Percentiles rank a stretch among this genome's conserved stretches.
Conservation (phyloP, 768 basidiomycete genomes). For the Lactarius hengduanensis region DNA sequence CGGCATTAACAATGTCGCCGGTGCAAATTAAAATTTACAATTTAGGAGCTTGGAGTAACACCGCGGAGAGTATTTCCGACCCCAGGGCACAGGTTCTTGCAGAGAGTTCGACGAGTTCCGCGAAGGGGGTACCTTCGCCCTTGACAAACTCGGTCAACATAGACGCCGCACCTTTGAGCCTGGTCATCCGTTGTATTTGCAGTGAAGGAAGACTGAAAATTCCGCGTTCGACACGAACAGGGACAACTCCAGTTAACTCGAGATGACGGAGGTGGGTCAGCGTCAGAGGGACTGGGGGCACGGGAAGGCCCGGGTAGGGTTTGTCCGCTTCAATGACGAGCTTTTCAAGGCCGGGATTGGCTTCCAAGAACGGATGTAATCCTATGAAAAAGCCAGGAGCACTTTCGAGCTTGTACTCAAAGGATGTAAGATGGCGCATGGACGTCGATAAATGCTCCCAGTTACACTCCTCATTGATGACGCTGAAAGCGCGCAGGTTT, state of each 20-base stretch:
- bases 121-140: slow-evolving; percentile 15
- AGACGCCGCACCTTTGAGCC: neutral
- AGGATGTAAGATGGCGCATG: slow-evolving; percentile 22
- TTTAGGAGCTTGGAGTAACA: neutral
- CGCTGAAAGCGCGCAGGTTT: slow-evolving; percentile 7
- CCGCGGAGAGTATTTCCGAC: neutral
- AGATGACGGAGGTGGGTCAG: slow-evolving; percentile 23
- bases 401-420: slow-evolving; percentile 20
- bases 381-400: neutral
- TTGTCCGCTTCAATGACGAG: slow-evolving; percentile 6
- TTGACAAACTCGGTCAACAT: slow-evolving; percentile 2
- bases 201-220: slow-evolving; percentile 20
- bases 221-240: neutral
- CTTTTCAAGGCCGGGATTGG: slow-evolving; percentile 29
- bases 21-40: too few relatives aligned
- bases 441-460: neutral
- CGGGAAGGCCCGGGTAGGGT: too few relatives aligned
- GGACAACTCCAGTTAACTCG: slow-evolving; percentile 12
- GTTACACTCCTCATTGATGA: slow-evolving; percentile 12
- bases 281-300: neutral
- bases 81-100: slow-evolving; percentile 2
- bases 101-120: slow-evolving; percentile 19
- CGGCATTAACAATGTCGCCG: too few relatives aligned
- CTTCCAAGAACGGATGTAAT: slow-evolving; percentile 29
- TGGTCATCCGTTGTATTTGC: slow-evolving; percentile 14